These are phyloP conservation scores for Pichia sp. DNA, from an alignment of 1,139 yeast species.

Conservation along the genomic window DNA sequence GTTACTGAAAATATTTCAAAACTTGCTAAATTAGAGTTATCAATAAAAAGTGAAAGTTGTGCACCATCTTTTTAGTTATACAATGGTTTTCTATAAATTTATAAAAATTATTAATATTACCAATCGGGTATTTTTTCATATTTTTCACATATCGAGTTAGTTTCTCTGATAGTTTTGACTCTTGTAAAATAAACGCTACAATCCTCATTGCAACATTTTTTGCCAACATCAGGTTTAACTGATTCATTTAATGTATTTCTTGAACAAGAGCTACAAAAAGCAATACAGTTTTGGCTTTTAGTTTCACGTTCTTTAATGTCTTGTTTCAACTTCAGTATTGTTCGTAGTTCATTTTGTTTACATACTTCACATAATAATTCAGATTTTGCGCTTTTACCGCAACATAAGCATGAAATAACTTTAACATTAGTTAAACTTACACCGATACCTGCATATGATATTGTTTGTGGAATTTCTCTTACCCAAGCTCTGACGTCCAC, in stretches of 20 bases:
- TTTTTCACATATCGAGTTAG: constrained; percentile 12
- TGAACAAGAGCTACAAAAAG: constrained; percentile 24
- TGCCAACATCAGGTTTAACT: constrained; percentile 11
- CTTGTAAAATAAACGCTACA: constrained; percentile 40
- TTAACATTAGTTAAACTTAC: constrained; percentile 4
- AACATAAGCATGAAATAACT: constrained; percentile 7
- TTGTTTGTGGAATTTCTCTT: constrained; percentile 53
- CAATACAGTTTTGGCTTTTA: constrained; percentile 15
- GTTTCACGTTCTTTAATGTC: constrained; percentile 21
- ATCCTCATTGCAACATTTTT: constrained; percentile 36
- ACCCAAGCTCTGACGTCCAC: constrained; percentile 78
- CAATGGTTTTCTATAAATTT: neutral
- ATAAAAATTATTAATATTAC: constrained; percentile 12
- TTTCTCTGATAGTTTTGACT: constrained; percentile 24
- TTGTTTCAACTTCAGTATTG: constrained; percentile 30
- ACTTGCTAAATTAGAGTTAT: constrained; percentile 27
- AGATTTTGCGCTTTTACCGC: constrained; percentile 7
- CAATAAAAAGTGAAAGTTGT: constrained; percentile 33
- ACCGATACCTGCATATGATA: constrained; percentile 15
- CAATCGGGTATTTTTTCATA: constrained; percentile 21
- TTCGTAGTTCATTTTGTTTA: constrained; percentile 27
- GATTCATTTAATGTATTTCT: constrained; percentile 10
- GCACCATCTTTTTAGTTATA: constrained; percentile 24
- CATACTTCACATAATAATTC: constrained; percentile 34
- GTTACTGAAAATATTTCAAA: neutral